Evolutionary conservation across 2,329 filamentous ascomycete species (phyloP).

Genomic region (Ascochyta clinopodiicola): DNA sequence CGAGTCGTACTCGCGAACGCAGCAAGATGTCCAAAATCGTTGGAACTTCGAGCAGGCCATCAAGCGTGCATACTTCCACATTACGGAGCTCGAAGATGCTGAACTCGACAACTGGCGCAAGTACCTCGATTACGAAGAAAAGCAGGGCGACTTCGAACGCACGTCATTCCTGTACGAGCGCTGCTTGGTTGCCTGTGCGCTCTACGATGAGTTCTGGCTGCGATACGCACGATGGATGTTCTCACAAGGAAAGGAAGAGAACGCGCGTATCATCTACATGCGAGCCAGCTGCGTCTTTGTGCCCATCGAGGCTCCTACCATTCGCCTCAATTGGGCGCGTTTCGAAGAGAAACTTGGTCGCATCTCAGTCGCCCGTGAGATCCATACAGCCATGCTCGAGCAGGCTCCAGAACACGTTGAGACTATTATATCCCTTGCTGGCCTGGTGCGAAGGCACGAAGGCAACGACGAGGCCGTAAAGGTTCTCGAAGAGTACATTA

Average conservation of each 20-base stretch:
- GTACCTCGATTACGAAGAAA: constrained; percentile 95
- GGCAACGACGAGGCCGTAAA: constrained; percentile 85
- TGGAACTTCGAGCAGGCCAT: constrained; percentile 96
- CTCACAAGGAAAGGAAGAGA: constrained; percentile 78
- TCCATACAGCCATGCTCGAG: constrained; percentile 81
- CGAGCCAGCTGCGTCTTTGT: constrained; percentile 85
- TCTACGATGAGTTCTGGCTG: constrained; percentile 98
- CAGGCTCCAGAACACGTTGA: constrained; percentile 82
- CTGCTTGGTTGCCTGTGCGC: constrained; percentile 88
- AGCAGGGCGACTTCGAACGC: constrained; percentile 76
- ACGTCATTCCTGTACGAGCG: constrained; percentile 89
- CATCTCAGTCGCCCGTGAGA: constrained; percentile 78
- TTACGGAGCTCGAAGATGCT: constrained; percentile 85
- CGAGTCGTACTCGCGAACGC: constrained; percentile 79
- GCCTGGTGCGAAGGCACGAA: constrained; percentile 81
- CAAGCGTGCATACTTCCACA: constrained; percentile 95
- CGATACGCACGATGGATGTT: constrained; percentile 95
- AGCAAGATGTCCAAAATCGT: constrained; percentile 86
- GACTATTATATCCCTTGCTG: constrained; percentile 86
- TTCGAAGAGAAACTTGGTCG: constrained; percentile 89
- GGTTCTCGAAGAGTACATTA: constrained; percentile 80
- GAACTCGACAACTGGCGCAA: constrained; percentile 93
- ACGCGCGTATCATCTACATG: constrained; percentile 90
- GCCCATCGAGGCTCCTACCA: constrained; percentile 81
- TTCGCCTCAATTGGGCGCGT: constrained; percentile 89